Conservation (phyloP, 352 stramenopile genomes). For the Pythium utonaiense region DNA sequence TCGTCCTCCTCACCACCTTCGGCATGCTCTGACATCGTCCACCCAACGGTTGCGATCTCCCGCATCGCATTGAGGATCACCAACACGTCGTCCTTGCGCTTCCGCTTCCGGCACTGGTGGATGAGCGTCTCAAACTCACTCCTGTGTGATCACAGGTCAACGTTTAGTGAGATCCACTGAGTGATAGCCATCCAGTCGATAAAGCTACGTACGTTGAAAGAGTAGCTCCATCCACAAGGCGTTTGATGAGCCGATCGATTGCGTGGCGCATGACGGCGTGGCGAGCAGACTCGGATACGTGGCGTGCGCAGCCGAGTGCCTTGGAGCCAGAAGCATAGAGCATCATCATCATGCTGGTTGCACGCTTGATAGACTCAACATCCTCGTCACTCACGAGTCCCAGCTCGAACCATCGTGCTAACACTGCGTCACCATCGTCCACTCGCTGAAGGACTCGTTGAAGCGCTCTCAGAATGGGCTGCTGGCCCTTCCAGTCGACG, state of each 20-base stretch:
- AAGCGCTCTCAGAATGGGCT: constrained; percentile 33
- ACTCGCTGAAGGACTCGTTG: constrained; percentile 36
- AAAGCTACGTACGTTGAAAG: constrained; percentile 46
- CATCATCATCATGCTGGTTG: constrained; percentile 19
- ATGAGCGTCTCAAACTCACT: constrained; percentile 79
- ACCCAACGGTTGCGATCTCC: constrained; percentile 38
- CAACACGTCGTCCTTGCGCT: constrained; percentile 66
- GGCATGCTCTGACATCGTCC: constrained; percentile 5
- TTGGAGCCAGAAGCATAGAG: constrained; percentile 12
- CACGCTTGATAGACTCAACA: constrained; percentile 26
- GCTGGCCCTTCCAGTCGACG: constrained; percentile 19
- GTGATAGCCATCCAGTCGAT: neutral
- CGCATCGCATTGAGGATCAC: constrained; percentile 61
- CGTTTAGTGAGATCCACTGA: neutral
- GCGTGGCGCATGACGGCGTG: constrained; percentile 67
- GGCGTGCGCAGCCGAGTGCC: constrained; percentile 35
- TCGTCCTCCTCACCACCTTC: neutral
- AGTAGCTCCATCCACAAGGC: constrained; percentile 32
- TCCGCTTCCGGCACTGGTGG: constrained; percentile 74
- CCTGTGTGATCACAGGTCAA: constrained; percentile 19
- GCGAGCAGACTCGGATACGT: constrained; percentile 60
- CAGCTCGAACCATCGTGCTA: constrained; percentile 30
- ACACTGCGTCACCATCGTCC: constrained; percentile 28
- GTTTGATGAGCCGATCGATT: constrained; percentile 55
- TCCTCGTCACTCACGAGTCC: constrained; percentile 23